Base-by-base conservation (phyloP, 495 filamentous ascomycete genomes). In the Bacidia gigantensis region DNA sequence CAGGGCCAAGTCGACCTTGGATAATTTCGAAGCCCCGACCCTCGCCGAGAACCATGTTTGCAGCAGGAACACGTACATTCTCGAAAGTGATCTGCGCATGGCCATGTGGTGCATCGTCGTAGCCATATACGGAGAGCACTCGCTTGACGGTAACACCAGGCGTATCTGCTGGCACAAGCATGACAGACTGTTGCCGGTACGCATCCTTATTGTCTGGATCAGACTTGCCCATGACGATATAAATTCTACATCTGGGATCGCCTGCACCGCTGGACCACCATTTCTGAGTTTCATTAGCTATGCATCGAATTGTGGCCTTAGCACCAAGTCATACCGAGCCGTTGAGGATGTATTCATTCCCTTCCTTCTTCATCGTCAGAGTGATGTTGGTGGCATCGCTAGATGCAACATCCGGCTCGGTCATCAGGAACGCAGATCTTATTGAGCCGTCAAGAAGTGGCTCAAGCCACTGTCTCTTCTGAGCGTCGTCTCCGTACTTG, bases 1-100 rank as follows among this genome's bases (percentile, higher is more conserved):
- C 89, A 18, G 89, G 89, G 3, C 89, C 89, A 25, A 95, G 78
- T 42, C 89, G 83, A 29, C 89, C 89, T 65, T 95, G 89, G 65
- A 95, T 94, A 62, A 95, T 94, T 65, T 95, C 89, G 67, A 95
- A 95, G n/a, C 89, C 89, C 44, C 88, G 80, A 52, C 89, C 87
- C 64, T 87, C 84, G 47, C 89, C 89, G 26, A 95, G 80, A 9
- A 95, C 83, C 57, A 95, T 77, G 65, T 86, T 87, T 52, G 73
- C 64, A 3, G 72, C 74, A 17, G 87, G 88, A 0, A 95, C 81
- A 54, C 86, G 83, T 43, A 92, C 89, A 60, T 94, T 80, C 23
- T 80, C 74, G 72, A 95, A 95, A 50, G 72, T 79, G 64, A 95
- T 81, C 66, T 94, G 86, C 25, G 83, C 88, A 72, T 95, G 89